A percentile compares a stretch with the other conserved stretches of the same genome.
These are phyloP conservation scores for Lumnitzera littorea DNA, from an alignment of 345 rosid species.

Conservation along the genomic window DNA sequence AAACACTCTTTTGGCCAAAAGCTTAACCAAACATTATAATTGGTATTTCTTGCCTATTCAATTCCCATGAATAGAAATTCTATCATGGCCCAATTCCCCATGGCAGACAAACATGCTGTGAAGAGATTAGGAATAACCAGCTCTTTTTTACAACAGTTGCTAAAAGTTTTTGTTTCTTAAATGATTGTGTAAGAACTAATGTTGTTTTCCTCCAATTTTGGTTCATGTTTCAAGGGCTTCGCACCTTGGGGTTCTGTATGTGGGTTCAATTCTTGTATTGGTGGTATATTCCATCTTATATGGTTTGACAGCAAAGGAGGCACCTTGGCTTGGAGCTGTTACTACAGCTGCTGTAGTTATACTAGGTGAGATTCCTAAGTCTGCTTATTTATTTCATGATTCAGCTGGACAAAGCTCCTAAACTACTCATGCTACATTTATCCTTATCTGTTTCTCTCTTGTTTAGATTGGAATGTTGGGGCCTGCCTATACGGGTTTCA, in stretches of 20 bases:
- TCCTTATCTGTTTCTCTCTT: conserved; percentile 15
- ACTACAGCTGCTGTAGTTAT: conserved; percentile 93
- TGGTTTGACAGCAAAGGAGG: conserved; percentile 90
- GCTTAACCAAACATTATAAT: too few relatives aligned
- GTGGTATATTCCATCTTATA: conserved; percentile 84
- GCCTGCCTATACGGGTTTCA: conserved; percentile 95
- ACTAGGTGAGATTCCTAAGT: conserved; percentile 45
- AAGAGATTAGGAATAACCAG: not conserved
- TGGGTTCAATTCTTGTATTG: conserved; percentile 78
- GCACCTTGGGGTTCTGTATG: conserved; percentile 89
- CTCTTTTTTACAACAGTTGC: not conserved
- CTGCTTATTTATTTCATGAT: too few relatives aligned
- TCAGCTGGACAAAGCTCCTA: too few relatives aligned
- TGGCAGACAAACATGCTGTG: not conserved
- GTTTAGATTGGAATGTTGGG: conserved; percentile 96
- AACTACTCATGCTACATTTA: conserved; percentile 4
- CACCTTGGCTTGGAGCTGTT: conserved; percentile 94
- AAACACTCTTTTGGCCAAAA: too few relatives aligned
- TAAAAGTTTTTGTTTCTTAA: not conserved
- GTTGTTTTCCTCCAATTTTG: conserved; percentile 7
- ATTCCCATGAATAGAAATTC: too few relatives aligned
- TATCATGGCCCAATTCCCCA: too few relatives aligned
- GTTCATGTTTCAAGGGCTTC: conserved; percentile 61
- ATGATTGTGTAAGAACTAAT: conserved; percentile 4
- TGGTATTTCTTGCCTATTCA: too few relatives aligned